Evolutionary conservation across 1,284 basidiomycete genomes (phyloP), one percentile per base, ranked within the genome.

Genomic region (Vanrija humicola): DNA sequence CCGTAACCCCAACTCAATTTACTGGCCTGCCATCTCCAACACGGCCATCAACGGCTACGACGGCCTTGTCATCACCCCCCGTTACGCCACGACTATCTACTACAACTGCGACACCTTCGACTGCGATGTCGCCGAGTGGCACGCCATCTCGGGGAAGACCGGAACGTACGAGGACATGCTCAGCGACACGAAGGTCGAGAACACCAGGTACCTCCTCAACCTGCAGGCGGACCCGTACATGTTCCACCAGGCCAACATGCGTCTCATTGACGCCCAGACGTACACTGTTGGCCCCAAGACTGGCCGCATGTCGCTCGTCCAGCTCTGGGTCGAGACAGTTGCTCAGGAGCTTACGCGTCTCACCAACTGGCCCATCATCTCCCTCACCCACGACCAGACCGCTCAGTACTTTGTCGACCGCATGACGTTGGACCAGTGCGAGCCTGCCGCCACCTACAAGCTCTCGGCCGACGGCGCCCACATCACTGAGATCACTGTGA

Each of bases 181-280:
- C 21, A 14, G 26, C 6, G 47, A 47, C 48, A 48, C 54, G 16
- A 28, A 43, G 44, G n/a, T 26, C 2, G 45, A 43, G 39, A 55
- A 55, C 48, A 29, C 38, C 9, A 38, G 44, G 3, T 55, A 55
- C 45, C 43, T 55, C 21, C 28, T 55, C 26, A 19, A 38, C 6
- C 54, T 55, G 38, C 23, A 46, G 39, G 38, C 44, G 16, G 54
- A 55, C 40, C 54, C 54, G 5, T 55, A 50, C 54, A 55, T 55
- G 54, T 55, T 55, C 54, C 54, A 55, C 54, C 54, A 55, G 45
- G 54, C 54, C 54, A 55, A 55, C 45, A 12, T 55, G 48, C 54
- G 54, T n/a, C 18, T 23, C 44, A 38, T 18, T 7, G 54, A 55
- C 48, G 50, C 50, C 48, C 44, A 48, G 7, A 46, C 43, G 12